Evolutionary conservation across 2,329 filamentous ascomycete species (phyloP).

Genomic region (Fusarium oxysporum): DNA sequence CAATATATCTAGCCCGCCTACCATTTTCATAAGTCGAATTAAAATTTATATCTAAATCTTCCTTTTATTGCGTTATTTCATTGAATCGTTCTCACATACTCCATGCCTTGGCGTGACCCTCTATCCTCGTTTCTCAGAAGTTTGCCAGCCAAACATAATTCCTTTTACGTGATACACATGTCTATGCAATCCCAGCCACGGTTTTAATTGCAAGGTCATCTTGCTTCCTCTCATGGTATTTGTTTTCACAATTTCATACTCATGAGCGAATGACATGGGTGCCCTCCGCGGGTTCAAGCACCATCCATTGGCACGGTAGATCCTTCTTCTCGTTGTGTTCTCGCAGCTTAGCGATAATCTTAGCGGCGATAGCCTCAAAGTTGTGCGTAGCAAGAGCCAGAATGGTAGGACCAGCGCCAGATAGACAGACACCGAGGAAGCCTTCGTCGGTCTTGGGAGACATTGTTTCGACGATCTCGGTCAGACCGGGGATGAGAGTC

Average conservation of each 20-base stretch:
- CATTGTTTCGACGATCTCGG: slow-evolving; percentile 90
- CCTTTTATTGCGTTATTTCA: slow-evolving; percentile 5
- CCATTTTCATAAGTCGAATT: neutral
- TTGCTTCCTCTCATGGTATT: neutral
- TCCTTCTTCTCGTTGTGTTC: slow-evolving; percentile 66
- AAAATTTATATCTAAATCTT: neutral
- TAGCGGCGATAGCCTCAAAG: slow-evolving; percentile 86
- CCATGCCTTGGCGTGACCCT: neutral
- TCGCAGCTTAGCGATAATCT: slow-evolving; percentile 80
- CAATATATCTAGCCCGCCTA: neutral
- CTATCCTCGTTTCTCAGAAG: neutral
- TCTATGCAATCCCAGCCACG: neutral
- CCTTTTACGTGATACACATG: neutral
- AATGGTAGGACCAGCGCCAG: slow-evolving; percentile 94
- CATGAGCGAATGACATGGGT: slow-evolving; percentile 58
- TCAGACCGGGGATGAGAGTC: slow-evolving; percentile 89
- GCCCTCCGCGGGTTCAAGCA: slow-evolving; percentile 89
- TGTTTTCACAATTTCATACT: neutral
- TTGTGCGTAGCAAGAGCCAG: slow-evolving; percentile 90
- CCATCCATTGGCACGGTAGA: slow-evolving; percentile 86
- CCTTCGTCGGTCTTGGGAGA: slow-evolving; percentile 88
- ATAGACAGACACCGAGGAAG: slow-evolving; percentile 92
- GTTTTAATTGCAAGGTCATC: neutral
- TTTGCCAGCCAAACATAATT: neutral
- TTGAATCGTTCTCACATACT: slow-evolving; percentile 8